Percentiles rank a stretch among this genome's conserved stretches.
Evolutionary conservation across 129 eudicot genomes (phyloP).

Genomic region (carrot (Daucus carota)): DNA sequence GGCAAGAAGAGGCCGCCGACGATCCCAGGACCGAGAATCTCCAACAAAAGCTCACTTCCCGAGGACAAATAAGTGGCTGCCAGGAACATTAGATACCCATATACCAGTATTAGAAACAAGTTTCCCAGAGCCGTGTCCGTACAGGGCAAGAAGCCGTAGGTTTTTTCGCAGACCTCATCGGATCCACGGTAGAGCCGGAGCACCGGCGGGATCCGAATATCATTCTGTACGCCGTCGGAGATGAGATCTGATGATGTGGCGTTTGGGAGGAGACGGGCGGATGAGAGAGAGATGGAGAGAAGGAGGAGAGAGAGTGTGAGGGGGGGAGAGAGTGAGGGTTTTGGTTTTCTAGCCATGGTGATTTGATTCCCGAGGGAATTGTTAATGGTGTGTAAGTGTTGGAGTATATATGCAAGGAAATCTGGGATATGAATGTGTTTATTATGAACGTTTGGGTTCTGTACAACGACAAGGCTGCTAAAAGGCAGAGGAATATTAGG

Average conservation of each 20-base stretch:
- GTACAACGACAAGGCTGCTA: too few species aligned
- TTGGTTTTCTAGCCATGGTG: too few species aligned
- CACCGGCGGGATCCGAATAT: neutral
- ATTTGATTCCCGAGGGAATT: too few species aligned
- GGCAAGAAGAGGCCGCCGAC: slow-evolving; percentile 52
- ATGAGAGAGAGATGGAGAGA: slow-evolving; percentile 15
- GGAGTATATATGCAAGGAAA: too few species aligned
- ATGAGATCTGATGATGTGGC: slow-evolving; percentile 20
- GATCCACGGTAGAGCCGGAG: slow-evolving; percentile 4
- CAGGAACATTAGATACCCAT: slow-evolving; percentile 47
- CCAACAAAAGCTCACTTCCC: slow-evolving; percentile 48
- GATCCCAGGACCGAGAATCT: slow-evolving; percentile 48
- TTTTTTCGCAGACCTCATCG: slow-evolving; percentile 25
- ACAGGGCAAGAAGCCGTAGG: slow-evolving; percentile 53
- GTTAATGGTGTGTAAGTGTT: too few species aligned
- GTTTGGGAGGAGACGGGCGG: slow-evolving; percentile 24
- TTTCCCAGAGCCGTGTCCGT: slow-evolving; percentile 37
- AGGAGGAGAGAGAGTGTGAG: slow-evolving; percentile 12
- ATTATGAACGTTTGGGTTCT: too few species aligned
- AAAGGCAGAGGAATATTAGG: too few species aligned
- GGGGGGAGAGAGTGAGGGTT: too few species aligned
- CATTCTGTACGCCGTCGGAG: slow-evolving; percentile 19
- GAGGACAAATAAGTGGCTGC: slow-evolving; percentile 43
- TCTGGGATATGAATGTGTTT: too few species aligned
- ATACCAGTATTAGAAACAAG: slow-evolving; percentile 31